Conservation (phyloP, 1,284 basidiomycete species). For the Naganishia albida region DNA sequence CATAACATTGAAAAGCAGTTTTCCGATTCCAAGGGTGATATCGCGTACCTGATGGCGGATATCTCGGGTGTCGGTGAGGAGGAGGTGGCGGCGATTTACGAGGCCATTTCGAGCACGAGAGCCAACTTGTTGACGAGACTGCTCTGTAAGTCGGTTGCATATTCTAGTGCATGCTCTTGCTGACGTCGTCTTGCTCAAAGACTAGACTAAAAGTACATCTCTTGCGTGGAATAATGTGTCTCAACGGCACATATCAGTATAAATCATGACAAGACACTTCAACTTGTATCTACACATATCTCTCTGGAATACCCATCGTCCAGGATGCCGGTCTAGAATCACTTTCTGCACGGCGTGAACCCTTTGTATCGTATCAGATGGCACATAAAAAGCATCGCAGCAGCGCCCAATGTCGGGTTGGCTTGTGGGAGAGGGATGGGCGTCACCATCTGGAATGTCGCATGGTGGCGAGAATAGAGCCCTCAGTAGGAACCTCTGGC, state of each 20-base stretch:
- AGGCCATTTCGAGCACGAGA: conserved; percentile 75
- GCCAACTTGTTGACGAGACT: conserved; percentile 87
- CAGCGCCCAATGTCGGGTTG: too few species aligned
- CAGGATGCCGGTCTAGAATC: background rate
- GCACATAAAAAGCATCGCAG: too few species aligned
- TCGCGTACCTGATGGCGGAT: conserved; percentile 75
- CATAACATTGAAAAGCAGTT: conserved; percentile 99
- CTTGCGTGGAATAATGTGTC: conserved; percentile 4
- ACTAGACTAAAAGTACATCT: conserved; percentile 5
- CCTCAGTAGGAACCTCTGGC: too few species aligned
- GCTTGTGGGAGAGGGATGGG: too few species aligned
- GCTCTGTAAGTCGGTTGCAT: conserved; percentile 51
- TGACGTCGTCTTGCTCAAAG: background rate
- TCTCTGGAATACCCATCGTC: background rate
- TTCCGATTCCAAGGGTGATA: conserved; percentile 91
- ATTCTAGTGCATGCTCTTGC: background rate
- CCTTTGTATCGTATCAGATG: background rate
- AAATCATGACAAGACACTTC: conserved; percentile 20
- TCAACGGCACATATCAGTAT: conserved; percentile 17
- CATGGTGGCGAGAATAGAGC: too few species aligned
- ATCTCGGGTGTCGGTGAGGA: conserved; percentile 83
- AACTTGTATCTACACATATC: conserved; percentile 17
- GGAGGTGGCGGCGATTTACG: conserved; percentile 78
- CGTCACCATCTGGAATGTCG: too few species aligned
- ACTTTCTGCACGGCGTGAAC: background rate